Conservation (phyloP, 1,139 yeast genomes). For the Yamadazyma atlantica region DNA sequence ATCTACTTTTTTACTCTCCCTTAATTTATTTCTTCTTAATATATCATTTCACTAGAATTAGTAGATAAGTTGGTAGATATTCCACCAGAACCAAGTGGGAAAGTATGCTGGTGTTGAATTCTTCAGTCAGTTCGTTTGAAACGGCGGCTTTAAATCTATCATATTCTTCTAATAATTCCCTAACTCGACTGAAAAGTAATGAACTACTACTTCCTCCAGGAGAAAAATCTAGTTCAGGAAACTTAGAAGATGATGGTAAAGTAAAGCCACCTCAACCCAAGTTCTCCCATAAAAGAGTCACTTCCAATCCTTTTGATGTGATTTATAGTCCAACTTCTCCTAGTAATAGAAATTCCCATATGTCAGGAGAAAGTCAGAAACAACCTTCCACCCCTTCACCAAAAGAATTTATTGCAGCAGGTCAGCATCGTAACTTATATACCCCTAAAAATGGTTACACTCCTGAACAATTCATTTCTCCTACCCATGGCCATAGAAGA, state of each 20-base stretch:
- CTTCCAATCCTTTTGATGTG: constrained; percentile 24
- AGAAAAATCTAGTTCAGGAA: not conserved
- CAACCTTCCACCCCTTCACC: not conserved
- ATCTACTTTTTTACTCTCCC: not conserved
- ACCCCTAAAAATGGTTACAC: constrained; percentile 5
- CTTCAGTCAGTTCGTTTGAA: constrained; percentile 15
- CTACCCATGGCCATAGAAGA: constrained; percentile 4
- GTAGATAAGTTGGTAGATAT: no score
- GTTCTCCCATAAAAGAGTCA: constrained; percentile 14
- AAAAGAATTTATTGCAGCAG: constrained; percentile 4
- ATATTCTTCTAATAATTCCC: constrained; percentile 13
- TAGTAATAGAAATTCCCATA: not conserved
- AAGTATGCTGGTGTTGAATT: constrained; percentile 9
- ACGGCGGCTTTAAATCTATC: constrained; percentile 16
- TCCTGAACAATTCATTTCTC: constrained; percentile 7
- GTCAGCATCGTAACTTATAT: constrained; percentile 2
- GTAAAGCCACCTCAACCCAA: constrained; percentile 1
- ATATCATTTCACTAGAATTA: not conserved
- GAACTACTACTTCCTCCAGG: constrained; percentile 7
- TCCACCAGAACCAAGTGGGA: no score
- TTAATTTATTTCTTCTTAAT: no score
- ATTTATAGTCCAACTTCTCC: constrained; percentile 13
- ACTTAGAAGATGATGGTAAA: not conserved
- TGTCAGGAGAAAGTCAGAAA: not conserved
- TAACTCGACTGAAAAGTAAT: constrained; percentile 14